phyloP scores from a whole-genome alignment of 139 green algal genomes.

The Auxenochlorella pyrenoidosa region DNA sequence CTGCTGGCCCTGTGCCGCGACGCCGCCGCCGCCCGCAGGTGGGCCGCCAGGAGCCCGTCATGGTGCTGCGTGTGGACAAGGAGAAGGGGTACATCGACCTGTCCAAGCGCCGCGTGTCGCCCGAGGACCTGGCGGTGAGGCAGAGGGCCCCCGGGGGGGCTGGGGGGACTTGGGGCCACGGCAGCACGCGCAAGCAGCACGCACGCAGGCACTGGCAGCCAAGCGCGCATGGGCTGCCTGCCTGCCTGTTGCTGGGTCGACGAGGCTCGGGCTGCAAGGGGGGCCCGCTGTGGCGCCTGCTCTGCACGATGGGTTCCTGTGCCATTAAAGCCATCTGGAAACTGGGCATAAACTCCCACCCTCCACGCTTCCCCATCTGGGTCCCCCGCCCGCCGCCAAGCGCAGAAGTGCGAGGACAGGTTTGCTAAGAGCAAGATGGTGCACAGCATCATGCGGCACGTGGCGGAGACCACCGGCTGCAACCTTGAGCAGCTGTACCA shows the following conservation, averaged over 20 bases:
- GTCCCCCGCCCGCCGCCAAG: not conserved
- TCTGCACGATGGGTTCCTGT: too few species aligned
- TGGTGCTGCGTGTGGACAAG: slow-evolving; percentile 99
- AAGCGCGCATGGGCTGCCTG: not conserved
- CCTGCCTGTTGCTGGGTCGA: too few species aligned
- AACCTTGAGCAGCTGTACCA: slow-evolving; percentile 88
- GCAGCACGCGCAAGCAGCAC: too few species aligned
- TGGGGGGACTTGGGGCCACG: too few species aligned
- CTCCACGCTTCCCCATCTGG: not conserved
- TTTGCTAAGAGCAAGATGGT: slow-evolving; percentile 99
- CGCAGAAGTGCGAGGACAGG: slow-evolving; percentile 87
- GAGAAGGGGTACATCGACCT: slow-evolving; percentile 99
- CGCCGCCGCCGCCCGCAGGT: slow-evolving; percentile 40
- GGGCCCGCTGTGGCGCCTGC: too few species aligned
- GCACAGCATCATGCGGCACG: slow-evolving; percentile 98
- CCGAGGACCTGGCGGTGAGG: slow-evolving; percentile 87
- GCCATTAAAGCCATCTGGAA: too few species aligned
- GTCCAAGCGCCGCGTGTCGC: slow-evolving; percentile 95
- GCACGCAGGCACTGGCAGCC: not conserved
- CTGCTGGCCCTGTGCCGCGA: not conserved
- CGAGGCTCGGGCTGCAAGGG: too few species aligned
- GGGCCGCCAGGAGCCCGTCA: slow-evolving; percentile 97
- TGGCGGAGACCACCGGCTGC: slow-evolving; percentile 88
- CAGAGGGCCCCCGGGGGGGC: too few species aligned
- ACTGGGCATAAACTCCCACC: too few species aligned